These are phyloP conservation scores for Strigomonas galati DNA, from an alignment of 208 protist species.

Conservation along the genomic window DNA sequence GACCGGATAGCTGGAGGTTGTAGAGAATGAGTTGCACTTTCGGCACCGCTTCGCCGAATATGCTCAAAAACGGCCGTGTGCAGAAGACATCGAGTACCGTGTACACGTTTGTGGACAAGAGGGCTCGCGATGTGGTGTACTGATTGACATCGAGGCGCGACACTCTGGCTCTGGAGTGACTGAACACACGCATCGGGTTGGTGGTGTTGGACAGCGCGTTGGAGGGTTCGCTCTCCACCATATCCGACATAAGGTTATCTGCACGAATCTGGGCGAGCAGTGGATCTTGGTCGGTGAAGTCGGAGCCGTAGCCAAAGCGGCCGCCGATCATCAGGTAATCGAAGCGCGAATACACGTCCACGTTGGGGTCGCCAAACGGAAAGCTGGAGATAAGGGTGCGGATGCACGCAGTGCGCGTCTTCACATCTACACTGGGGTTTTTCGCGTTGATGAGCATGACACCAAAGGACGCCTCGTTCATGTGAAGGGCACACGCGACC, in stretches of 20 bases:
- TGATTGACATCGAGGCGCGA: constrained; percentile 51
- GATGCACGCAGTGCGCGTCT: constrained; percentile 34
- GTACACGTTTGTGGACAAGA: constrained; percentile 50
- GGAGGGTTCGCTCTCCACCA: constrained; percentile 56
- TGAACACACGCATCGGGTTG: constrained; percentile 61
- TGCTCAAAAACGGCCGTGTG: constrained; percentile 52
- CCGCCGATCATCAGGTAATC: constrained; percentile 75
- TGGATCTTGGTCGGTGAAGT: constrained; percentile 48
- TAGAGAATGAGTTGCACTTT: constrained; percentile 51
- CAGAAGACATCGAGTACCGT: constrained; percentile 62
- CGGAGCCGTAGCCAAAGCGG: constrained; percentile 53
- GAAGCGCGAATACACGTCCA: constrained; percentile 62
- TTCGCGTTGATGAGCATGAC: constrained; percentile 54
- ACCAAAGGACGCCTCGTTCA: constrained; percentile 62
- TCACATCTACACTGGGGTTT: constrained; percentile 15
- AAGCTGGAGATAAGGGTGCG: constrained; percentile 50
- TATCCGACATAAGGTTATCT: constrained; percentile 59
- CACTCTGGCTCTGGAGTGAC: constrained; percentile 32
- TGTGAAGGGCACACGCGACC: constrained; percentile 43
- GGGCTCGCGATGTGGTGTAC: constrained; percentile 58
- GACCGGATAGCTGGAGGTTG: constrained; percentile 26
- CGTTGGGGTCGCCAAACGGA: constrained; percentile 39
- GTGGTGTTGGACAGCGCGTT: constrained; percentile 23
- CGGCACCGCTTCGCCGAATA: constrained; percentile 52
- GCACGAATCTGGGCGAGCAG: constrained; percentile 51